Conservation (phyloP, 495 filamentous ascomycete genomes). For the Neurospora sp. region DNA sequence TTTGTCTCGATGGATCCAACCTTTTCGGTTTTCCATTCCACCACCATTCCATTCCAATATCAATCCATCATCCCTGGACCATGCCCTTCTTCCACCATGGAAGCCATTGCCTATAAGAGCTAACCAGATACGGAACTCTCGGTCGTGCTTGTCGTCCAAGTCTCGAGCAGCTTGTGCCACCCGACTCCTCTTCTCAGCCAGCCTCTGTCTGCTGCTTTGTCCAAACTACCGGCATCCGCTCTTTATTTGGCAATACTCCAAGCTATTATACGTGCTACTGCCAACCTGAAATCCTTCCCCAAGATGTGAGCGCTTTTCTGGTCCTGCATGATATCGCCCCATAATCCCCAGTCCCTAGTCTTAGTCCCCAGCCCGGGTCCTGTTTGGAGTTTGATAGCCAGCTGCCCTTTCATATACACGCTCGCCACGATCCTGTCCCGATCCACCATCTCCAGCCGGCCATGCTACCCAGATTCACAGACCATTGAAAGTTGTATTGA, state of each 20-base stretch:
- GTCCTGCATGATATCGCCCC: neutral
- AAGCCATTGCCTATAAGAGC: neutral
- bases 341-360: neutral
- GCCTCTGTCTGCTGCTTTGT: slow-evolving; percentile 8
- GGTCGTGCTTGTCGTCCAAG: slow-evolving; percentile 10
- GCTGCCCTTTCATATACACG: neutral
- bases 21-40: neutral
- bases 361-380: neutral
- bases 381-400: neutral
- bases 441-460: neutral
- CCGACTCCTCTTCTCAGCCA: slow-evolving; percentile 8
- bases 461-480: neutral
- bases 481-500: neutral
- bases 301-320: neutral
- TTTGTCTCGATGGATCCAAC: neutral
- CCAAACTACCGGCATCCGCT: neutral
- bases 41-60: neutral
- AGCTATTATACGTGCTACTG: neutral
- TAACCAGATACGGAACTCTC: slow-evolving; percentile 10
- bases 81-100: neutral
- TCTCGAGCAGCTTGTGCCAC: slow-evolving; percentile 1
- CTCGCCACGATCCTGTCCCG: neutral
- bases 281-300: neutral
- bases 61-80: neutral
- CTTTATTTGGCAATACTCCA: neutral